Conservation (phyloP, 768 basidiomycete genomes). For the Lactifluus echinatus region DNA sequence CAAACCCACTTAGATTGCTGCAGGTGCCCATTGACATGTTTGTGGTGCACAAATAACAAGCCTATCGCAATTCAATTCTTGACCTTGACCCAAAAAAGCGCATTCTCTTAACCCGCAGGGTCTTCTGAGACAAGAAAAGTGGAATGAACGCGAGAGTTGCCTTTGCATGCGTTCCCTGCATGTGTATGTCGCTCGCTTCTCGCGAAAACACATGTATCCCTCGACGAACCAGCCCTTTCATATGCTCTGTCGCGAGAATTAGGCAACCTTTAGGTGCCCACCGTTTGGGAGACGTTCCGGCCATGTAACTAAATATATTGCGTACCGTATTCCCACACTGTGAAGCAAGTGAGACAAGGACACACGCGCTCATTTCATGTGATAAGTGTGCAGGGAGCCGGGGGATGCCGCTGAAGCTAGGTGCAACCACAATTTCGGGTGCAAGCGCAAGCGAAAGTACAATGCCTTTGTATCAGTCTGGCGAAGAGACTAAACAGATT, state of each 20-base stretch:
- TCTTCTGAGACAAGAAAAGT: neutral
- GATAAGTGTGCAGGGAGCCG: neutral
- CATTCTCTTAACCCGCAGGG: neutral
- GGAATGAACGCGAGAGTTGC: neutral
- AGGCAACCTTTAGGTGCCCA: neutral
- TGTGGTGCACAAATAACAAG: neutral
- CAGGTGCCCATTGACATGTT: neutral
- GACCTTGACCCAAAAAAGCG: neutral
- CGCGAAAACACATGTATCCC: constrained; percentile 13
- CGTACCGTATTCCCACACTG: neutral
- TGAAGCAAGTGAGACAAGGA: neutral
- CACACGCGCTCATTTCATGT: constrained; percentile 9
- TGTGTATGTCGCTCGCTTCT: neutral
- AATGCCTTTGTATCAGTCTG: neutral
- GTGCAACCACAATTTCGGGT: neutral
- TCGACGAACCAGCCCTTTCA: constrained; percentile 1
- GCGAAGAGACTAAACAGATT: neutral
- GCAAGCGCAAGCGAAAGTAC: neutral
- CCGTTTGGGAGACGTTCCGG: neutral
- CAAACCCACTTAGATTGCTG: too few species aligned
- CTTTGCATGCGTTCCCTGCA: constrained; percentile 10
- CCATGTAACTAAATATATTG: neutral
- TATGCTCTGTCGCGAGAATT: neutral
- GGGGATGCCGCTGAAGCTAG: neutral
- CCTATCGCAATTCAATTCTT: too few species aligned